Evolutionary conservation across 805 yeast genomes (phyloP), one percentile per base, ranked within the genome.

Genomic region (Zygoascus biomembranicola): DNA sequence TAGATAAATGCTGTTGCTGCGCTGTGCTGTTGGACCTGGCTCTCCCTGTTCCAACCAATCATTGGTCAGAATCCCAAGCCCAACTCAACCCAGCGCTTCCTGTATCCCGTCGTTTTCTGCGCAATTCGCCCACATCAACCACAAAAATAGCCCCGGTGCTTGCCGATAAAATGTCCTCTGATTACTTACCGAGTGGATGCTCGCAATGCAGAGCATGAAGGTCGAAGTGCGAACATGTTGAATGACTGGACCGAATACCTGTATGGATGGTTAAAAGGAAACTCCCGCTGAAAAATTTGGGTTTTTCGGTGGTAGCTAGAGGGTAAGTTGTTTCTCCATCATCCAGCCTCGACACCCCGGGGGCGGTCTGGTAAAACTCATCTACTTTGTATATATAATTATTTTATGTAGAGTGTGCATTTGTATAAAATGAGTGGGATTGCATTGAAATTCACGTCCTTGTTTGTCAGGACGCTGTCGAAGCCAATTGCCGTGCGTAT

Each of bases 391-490:
- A 35, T 35, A 35, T 35, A 32, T 32, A 32, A 9, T 32, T n/a
- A 23, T 23, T 23, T 23, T 35, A 35, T 35, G 39, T 13, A 35
- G 39, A 6, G 28, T 11, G 39, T 35, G 10, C 39, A 13, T n/a
- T 13, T 13, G 39, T n/a, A 8, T 35, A 32, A 19, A 14, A 85
- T 87, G 94, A 86, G 92, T 70, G 80, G 85, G 26, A 77, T 87
- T 39, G 89, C 90, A 9, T 74, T 87, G 49, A 87, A 87, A 65
- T 70, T 87, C 59, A 80, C 88, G 10, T 77, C 90, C 23, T 75
- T 87, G 52, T 74, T 86, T 52, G 79, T 87, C 6, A 69, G 90
- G 57, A 87, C 92, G 39, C 72, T 87, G 44, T 84, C 95, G 39
- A 87, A 85, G 65, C 96, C 96, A 1, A 76, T 87, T 32, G 88